These are phyloP conservation scores for Xanthoceras sorbifolium DNA, from an alignment of 345 rosid species.

Conservation along the genomic window DNA sequence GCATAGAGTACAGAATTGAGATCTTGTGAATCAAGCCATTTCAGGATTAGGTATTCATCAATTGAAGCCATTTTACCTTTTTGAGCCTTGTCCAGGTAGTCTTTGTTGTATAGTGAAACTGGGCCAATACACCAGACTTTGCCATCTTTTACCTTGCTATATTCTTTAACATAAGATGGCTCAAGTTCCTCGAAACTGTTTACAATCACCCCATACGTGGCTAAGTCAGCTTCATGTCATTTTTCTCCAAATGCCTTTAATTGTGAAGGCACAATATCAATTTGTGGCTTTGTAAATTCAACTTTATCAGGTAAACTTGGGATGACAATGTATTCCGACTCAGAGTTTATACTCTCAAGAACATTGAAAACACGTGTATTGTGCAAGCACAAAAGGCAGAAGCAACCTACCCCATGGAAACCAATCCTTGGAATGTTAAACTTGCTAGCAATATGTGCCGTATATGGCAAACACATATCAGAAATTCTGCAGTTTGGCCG, in stretches of 20 bases:
- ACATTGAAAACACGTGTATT: neutral
- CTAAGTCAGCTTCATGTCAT: conserved; percentile 30
- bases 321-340: conserved; percentile 18
- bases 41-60: conserved; percentile 7
- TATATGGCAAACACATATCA: conserved; percentile 35
- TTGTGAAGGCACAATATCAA: conserved; percentile 8
- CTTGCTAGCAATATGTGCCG: conserved; percentile 22
- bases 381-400: conserved; percentile 33
- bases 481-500: conserved; percentile 42
- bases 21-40: conserved; percentile 30
- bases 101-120: conserved; percentile 27
- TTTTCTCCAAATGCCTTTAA: conserved; percentile 18
- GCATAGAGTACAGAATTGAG: conserved; percentile 14
- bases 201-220: conserved; percentile 34
- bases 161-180: conserved; percentile 22
- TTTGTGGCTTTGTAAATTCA: conserved; percentile 30
- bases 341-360: neutral
- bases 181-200: conserved; percentile 46
- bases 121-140: conserved; percentile 34
- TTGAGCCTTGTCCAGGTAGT: conserved; percentile 23
- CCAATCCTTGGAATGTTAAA: conserved; percentile 36
- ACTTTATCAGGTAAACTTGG: conserved; percentile 33
- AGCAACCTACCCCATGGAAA: conserved; percentile 39
- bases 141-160: conserved; percentile 27
- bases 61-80: conserved; percentile 35